Percentiles rank a stretch among this genome's conserved stretches.
These are phyloP conservation scores for Zygoascus tannicola DNA, from an alignment of 805 yeast genomes.

Conservation along the genomic window DNA sequence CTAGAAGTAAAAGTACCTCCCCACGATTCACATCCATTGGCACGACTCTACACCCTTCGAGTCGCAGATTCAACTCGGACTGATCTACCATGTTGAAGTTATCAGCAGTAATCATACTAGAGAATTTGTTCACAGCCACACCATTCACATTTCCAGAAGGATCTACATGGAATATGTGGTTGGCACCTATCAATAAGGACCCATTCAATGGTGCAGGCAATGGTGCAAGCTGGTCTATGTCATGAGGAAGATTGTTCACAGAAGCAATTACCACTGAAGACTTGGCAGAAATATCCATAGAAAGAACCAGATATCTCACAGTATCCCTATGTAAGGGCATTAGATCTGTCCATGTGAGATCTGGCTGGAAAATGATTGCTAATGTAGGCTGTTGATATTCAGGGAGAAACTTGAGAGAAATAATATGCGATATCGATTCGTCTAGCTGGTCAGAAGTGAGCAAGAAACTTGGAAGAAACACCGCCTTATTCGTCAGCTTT, in stretches of 20 bases:
- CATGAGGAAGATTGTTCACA: conserved; percentile 62
- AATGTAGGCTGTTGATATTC: conserved; percentile 78
- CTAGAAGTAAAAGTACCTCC: conserved; percentile 34
- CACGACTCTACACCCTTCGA: conserved; percentile 44
- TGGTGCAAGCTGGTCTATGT: conserved; percentile 54
- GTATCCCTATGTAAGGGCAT: conserved; percentile 54
- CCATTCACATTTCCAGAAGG: conserved; percentile 62
- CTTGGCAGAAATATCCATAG: conserved; percentile 52
- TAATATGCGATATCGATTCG: conserved; percentile 47
- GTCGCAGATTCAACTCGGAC: conserved; percentile 39
- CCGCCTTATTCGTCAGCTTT: background rate
- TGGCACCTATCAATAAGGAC: conserved; percentile 57
- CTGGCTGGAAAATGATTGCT: conserved; percentile 52
- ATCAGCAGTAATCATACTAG: conserved; percentile 18
- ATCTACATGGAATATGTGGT: conserved; percentile 70
- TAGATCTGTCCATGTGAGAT: conserved; percentile 72
- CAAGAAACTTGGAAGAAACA: conserved; percentile 46
- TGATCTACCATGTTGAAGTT: conserved; percentile 39
- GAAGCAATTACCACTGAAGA: conserved; percentile 60
- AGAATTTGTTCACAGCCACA: conserved; percentile 44
- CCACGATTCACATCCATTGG: conserved; percentile 25
- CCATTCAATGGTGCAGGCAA: conserved; percentile 63
- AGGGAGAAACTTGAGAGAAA: conserved; percentile 62
- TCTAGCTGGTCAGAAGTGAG: conserved; percentile 50
- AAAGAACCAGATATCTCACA: conserved; percentile 49